Base-by-base conservation (phyloP, 2,329 filamentous ascomycete species). In the Diaporthe ilicicola region DNA sequence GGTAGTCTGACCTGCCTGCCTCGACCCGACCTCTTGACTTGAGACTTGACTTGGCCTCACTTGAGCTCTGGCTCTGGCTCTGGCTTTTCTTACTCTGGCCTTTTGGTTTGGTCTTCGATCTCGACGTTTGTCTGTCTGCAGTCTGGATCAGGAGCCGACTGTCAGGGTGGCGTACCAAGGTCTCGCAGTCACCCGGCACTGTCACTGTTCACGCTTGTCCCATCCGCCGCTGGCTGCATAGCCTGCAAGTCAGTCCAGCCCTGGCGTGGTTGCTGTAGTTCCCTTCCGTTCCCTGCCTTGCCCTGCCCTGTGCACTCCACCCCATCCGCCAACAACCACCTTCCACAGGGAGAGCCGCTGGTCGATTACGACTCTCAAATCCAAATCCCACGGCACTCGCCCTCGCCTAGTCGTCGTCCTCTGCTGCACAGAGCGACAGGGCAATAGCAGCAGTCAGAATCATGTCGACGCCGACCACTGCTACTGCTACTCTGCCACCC, bases 381-480 rank as follows among this genome's bases (percentile, higher is more conserved):
- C 69, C 53, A 51, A 67, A 48, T 34, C 69, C 53, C 67, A 69
- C 66, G 19, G 27, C 51, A 67, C 29, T 34, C 32, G 32, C 9
- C 32, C 15, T 48, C 29, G 29, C 27, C 59, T 50, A 50, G 44
- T 64, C 59, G 59, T 62, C 42, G 42, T 62, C 59, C 42, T 64
- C 59, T 50, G 42, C 53, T 59, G 53, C 53, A 67, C 53, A 59
- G 53, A 68, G 66, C 66, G 50, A 56, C 68, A 66, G 68, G 50
- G 37, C 53, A 53, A 42, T 50, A 61, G 67, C 67, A 29, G 61
- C 61, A 70, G 72, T 64, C 67, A 76, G 74, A 78, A 81, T 74
- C 81, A 95, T 95, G 93, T 95, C 93, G 86, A 94, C 93, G 76
- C 93, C 93, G 76, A 94, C 92, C 73, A 92, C 91, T 78, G 91